These are phyloP conservation scores for Macadamia tetraphylla DNA, from an alignment of 164 flowering plant species.

Conservation along the genomic window DNA sequence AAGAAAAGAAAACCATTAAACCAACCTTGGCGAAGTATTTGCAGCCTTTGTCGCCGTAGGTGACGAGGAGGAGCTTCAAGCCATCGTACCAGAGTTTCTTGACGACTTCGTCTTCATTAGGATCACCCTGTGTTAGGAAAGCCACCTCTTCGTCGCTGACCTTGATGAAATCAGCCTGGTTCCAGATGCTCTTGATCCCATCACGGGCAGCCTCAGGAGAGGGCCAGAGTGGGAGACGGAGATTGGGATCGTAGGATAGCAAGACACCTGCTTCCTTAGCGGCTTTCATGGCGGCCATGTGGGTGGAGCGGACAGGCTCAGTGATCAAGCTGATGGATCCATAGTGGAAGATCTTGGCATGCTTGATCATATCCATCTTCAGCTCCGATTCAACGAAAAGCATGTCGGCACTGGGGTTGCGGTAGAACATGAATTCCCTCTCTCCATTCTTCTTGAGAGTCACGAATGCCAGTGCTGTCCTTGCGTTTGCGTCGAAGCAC, in stretches of 20 bases:
- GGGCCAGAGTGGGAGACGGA: constrained; percentile 35
- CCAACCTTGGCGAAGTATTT: constrained; percentile 41
- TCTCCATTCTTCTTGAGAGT: constrained; percentile 50
- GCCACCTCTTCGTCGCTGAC: constrained; percentile 43
- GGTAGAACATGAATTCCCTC: constrained; percentile 71
- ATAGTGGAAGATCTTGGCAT: constrained; percentile 37
- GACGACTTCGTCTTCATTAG: constrained; percentile 30
- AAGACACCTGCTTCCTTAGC: constrained; percentile 37
- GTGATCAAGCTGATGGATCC: constrained; percentile 41
- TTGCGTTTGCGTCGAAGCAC: constrained; percentile 45
- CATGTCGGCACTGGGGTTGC: constrained; percentile 81
- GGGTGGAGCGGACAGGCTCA: constrained; percentile 40
- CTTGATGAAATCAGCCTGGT: constrained; percentile 37
- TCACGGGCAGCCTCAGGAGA: constrained; percentile 29
- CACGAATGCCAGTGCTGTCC: constrained; percentile 75
- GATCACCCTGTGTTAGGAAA: constrained; percentile 32
- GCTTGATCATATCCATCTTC: constrained; percentile 22
- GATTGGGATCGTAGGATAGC: constrained; percentile 43
- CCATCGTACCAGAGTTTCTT: constrained; percentile 23
- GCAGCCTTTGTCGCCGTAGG: constrained; percentile 37
- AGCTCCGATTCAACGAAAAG: constrained; percentile 34
- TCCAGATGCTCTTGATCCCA: constrained; percentile 30
- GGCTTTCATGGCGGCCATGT: constrained; percentile 31
- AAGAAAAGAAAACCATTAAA: too few relatives aligned
- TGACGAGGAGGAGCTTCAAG: constrained; percentile 32